phyloP scores from a whole-genome alignment of 2,329 filamentous ascomycete genomes.

The Blastomyces gilchristii region DNA sequence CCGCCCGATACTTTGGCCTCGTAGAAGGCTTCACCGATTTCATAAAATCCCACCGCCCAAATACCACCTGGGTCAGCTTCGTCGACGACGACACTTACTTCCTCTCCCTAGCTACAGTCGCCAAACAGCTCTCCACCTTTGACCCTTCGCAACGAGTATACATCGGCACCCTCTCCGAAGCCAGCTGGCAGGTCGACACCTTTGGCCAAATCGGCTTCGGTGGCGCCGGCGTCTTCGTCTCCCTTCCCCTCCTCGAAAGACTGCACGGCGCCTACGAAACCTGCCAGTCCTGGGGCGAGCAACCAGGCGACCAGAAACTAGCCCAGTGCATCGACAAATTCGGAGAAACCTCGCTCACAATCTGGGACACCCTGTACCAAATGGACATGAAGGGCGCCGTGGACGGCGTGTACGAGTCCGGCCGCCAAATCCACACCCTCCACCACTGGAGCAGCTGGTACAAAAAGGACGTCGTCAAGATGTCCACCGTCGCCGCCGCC shows the following conservation, averaged over 20 bases:
- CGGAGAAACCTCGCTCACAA: slow-evolving; percentile 30
- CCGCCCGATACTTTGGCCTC: slow-evolving; percentile 35
- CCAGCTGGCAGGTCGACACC: slow-evolving; percentile 35
- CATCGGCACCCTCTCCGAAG: slow-evolving; percentile 34
- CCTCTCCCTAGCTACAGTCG: slow-evolving; percentile 30
- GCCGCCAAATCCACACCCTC: slow-evolving; percentile 34
- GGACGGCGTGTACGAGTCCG: slow-evolving; percentile 36
- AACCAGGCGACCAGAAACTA: slow-evolving; percentile 37
- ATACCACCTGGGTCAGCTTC: slow-evolving; percentile 34
- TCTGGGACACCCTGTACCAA: slow-evolving; percentile 36
- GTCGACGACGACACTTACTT: slow-evolving; percentile 39
- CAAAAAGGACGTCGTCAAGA: slow-evolving; percentile 36
- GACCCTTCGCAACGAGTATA: slow-evolving; percentile 34
- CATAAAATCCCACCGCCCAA: slow-evolving; percentile 30
- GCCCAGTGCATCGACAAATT: slow-evolving; percentile 35
- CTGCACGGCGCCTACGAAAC: slow-evolving; percentile 32
- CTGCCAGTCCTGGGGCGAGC: slow-evolving; percentile 35
- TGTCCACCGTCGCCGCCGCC: slow-evolving; percentile 33
- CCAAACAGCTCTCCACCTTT: slow-evolving; percentile 31
- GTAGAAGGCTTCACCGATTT: slow-evolving; percentile 30
- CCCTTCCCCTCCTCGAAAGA: slow-evolving; percentile 31
- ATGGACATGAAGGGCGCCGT: slow-evolving; percentile 36
- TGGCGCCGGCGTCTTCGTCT: slow-evolving; percentile 37
- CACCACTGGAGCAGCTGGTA: slow-evolving; percentile 40
- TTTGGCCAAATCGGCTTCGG: slow-evolving; percentile 37